Evolutionary conservation across 108 stramenopile species (phyloP).

Genomic region (Pinguiococcus pyrenoidosus): DNA sequence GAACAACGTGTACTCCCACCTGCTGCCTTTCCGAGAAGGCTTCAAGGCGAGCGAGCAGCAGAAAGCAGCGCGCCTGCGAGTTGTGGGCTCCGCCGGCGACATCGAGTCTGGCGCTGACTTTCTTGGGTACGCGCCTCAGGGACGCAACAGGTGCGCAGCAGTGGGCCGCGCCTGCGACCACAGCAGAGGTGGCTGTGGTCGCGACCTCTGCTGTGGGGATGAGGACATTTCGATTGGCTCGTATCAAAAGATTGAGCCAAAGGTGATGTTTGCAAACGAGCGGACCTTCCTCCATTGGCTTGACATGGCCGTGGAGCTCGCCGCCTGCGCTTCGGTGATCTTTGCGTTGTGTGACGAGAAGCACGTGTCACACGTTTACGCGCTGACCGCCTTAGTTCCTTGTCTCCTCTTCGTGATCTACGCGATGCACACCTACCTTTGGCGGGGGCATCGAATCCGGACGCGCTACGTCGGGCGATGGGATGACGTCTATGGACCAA

Average conservation of each 20-base stretch:
- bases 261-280: slow-evolving; percentile 93
- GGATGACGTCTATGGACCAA: too few relatives aligned
- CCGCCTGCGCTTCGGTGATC: slow-evolving; percentile 1
- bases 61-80: background rate
- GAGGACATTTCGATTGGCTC: slow-evolving; percentile 12
- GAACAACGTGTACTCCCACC: slow-evolving; percentile 63
- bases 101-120: slow-evolving; percentile 34
- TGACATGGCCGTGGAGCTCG: slow-evolving; percentile 14
- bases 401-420: slow-evolving; percentile 13
- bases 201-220: background rate
- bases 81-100: background rate
- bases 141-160: too few relatives aligned
- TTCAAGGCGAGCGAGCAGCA: background rate
- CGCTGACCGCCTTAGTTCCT: background rate
- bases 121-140: background rate
- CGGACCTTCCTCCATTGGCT: slow-evolving; percentile 86
- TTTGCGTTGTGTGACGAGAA: slow-evolving; percentile 7
- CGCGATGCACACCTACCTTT: slow-evolving; percentile 10
- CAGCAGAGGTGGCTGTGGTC: slow-evolving; percentile 28
- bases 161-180: background rate
- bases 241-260: slow-evolving; percentile 93
- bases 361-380: background rate
- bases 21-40: slow-evolving; percentile 43
- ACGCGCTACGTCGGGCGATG: slow-evolving; percentile 7
- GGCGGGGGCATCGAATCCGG: background rate